Percentiles rank a stretch among this genome's conserved stretches.
Conservation (phyloP, 2,329 filamentous ascomycete species). For the Nemania diffusa region DNA sequence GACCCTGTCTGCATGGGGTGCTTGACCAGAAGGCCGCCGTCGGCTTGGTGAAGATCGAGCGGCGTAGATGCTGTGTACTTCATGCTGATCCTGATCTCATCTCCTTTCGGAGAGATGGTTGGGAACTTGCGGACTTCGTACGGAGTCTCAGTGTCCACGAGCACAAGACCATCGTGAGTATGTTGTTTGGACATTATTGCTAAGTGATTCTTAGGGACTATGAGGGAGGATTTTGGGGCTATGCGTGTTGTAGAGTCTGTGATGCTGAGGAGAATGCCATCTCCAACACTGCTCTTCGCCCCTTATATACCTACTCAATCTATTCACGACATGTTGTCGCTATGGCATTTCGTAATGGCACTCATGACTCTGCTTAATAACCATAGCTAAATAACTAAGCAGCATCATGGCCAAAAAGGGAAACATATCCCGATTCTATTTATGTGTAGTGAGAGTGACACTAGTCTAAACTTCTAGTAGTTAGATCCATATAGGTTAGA, state of each 20-base stretch:
- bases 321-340: background rate
- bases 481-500: background rate
- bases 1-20: conserved; percentile 63
- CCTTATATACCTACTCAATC: conserved; percentile 22
- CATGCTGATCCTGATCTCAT: conserved; percentile 65
- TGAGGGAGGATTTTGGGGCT: background rate
- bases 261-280: conserved; percentile 23
- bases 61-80: conserved; percentile 70
- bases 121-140: conserved; percentile 44
- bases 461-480: background rate
- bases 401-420: conserved; percentile 22
- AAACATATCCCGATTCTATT: conserved; percentile 26
- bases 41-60: conserved; percentile 69
- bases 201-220: background rate
- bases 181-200: conserved; percentile 31
- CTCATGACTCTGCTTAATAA: conserved; percentile 11
- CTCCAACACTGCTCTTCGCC: conserved; percentile 2
- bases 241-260: conserved; percentile 7
- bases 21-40: conserved; percentile 65
- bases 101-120: conserved; percentile 49
- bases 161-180: conserved; percentile 45
- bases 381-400: too few relatives aligned
- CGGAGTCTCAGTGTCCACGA: conserved; percentile 42
- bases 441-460: background rate
- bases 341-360: background rate